Evolutionary conservation across 2,329 filamentous ascomycete species (phyloP), one percentile per base, ranked within the genome.

Genomic region (Neoascochyta sp.): DNA sequence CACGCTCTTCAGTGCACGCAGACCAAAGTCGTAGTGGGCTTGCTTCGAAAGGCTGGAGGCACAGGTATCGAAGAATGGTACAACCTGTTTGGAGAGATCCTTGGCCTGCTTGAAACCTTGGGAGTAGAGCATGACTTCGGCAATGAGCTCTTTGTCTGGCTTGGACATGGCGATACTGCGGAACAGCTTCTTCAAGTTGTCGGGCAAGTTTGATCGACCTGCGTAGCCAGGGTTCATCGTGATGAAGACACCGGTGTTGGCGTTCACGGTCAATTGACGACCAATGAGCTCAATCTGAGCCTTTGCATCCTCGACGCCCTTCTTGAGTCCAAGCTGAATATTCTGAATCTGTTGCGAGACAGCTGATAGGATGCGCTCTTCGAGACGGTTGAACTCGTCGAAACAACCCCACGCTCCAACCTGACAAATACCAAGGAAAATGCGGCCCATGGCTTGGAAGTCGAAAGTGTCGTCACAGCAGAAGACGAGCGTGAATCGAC

Each of bases 201-300:
- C 92, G 2, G 92, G 92, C 55, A 99, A 69, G 66, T 98, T 98
- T 27, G 92, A 99, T 65, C 92, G 86, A 34, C 92, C 92, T 30
- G 92, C 92, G 66, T 99, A 99, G 29, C 92, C 92, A 62, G 92
- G 92, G 64, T 99, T 99, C 93, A 99, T 98, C 21, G 92, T 99
- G 62, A 99, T 98, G 71, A 99, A 99, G 60, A 99, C 92, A 50
- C 92, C 92, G 28, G 93, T 96, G 60, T 95, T 94, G 39, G 76
- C 74, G 54, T 95, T 93, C 47, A 99, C 92, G 42, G 75, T 79
- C 26, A 98, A 75, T 49, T 93, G 88, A 32, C 92, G 85, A 27
- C 90, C 90, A 31, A 96, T 85, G 12, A 99, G 73, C 62, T 98
- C 92, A 49, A 98, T 96, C 58, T 95, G 85, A 2, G 87, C 74